A percentile compares a stretch with the other conserved stretches of the same genome.
Evolutionary conservation across 2,329 filamentous ascomycete genomes (phyloP).

Genomic region (Cladosporium oxysporum): DNA sequence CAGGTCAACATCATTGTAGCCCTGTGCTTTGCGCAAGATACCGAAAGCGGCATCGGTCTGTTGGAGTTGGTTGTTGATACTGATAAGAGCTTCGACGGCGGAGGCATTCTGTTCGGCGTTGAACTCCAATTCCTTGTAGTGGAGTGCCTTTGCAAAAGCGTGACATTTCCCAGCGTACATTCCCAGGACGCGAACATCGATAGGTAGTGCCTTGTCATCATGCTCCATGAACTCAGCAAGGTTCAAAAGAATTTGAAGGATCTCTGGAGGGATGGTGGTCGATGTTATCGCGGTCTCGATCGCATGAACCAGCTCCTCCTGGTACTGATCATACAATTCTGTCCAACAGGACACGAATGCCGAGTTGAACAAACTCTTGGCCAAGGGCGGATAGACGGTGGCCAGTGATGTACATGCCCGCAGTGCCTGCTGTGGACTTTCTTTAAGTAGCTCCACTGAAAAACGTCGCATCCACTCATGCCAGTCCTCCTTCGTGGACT

Average conservation of each 20-base stretch:
- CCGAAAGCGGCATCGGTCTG: slow-evolving; percentile 99
- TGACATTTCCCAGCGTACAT: slow-evolving; percentile 96
- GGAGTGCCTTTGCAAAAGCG: slow-evolving; percentile 94
- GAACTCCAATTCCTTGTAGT: slow-evolving; percentile 99
- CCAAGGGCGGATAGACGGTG: slow-evolving; percentile 86
- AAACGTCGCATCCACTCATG: slow-evolving; percentile 98
- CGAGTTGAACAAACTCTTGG: slow-evolving; percentile 94
- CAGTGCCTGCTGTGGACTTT: slow-evolving; percentile 93
- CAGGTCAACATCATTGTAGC: slow-evolving; percentile 92
- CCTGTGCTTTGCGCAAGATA: slow-evolving; percentile 92
- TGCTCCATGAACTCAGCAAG: slow-evolving; percentile 99
- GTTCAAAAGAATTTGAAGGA: slow-evolving; percentile 90
- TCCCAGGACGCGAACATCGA: slow-evolving; percentile 92
- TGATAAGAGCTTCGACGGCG: slow-evolving; percentile 94
- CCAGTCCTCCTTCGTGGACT: slow-evolving; percentile 98
- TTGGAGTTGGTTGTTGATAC: slow-evolving; percentile 98
- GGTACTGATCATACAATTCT: slow-evolving; percentile 93
- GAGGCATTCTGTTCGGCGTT: slow-evolving; percentile 94
- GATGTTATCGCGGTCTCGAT: slow-evolving; percentile 96
- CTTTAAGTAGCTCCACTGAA: slow-evolving; percentile 89
- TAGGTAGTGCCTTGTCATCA: slow-evolving; percentile 95
- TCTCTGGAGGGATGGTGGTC: slow-evolving; percentile 91
- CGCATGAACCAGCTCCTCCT: slow-evolving; percentile 92
- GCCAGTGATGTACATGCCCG: slow-evolving; percentile 90
- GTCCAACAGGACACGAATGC: slow-evolving; percentile 99